A percentile compares a stretch with the other conserved stretches of the same genome.
Evolutionary conservation across 2,329 filamentous ascomycete species (phyloP).

Genomic region (Paecilomyces fulvus): DNA sequence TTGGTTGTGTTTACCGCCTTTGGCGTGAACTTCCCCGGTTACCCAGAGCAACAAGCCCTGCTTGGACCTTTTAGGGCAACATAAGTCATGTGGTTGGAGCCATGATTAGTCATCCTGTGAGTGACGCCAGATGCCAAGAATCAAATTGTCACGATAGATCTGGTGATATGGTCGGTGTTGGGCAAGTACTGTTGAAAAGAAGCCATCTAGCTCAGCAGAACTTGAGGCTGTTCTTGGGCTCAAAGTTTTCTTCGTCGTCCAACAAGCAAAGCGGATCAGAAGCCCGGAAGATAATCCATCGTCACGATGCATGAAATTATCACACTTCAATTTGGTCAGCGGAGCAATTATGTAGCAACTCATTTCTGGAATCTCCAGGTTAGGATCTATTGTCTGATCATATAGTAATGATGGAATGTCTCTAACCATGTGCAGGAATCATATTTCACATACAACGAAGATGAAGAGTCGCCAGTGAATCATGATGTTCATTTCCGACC

Average conservation of each 20-base stretch:
- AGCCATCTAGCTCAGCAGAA: not conserved
- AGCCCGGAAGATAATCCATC: not conserved
- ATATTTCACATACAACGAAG: conserved; percentile 79
- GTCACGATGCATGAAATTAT: conserved; percentile 81
- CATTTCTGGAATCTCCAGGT: conserved; percentile 98
- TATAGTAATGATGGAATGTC: conserved; percentile 5
- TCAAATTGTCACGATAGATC: not conserved
- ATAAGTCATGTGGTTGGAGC: conserved; percentile 1
- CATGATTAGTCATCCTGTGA: not conserved
- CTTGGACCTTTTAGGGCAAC: not conserved
- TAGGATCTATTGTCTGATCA: conserved; percentile 7
- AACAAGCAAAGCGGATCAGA: not conserved
- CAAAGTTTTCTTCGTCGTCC: not conserved
- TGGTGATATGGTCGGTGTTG: not conserved
- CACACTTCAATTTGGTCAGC: conserved; percentile 85
- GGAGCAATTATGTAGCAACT: conserved; percentile 85
- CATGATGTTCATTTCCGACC: conserved; percentile 85
- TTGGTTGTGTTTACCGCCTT: conserved; percentile 7
- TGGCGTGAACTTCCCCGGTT: conserved; percentile 4
- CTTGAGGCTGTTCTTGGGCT: not conserved
- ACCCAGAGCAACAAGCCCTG: conserved; percentile 4
- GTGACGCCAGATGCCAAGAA: not conserved
- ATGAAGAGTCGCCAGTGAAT: conserved; percentile 60
- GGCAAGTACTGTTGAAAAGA: not conserved
- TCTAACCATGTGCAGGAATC: conserved; percentile 58